Conservation (phyloP, 2,329 filamentous ascomycete species). For the Elsinoe fawcettii region DNA sequence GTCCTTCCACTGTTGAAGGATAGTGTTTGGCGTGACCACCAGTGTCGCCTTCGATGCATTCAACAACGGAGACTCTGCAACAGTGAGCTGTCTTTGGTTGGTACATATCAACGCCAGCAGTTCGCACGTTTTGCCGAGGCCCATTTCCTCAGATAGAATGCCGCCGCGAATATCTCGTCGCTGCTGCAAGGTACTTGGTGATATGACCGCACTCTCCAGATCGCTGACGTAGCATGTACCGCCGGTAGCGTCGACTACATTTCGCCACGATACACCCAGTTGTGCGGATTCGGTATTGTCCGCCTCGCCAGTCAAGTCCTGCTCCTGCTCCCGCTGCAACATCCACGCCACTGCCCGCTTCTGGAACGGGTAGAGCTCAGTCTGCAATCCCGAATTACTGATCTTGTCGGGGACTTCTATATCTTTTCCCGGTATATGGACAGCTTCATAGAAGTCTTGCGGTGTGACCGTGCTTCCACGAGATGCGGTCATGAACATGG, state of each 20-base stretch:
- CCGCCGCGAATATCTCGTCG: slow-evolving; percentile 49
- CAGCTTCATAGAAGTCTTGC: slow-evolving; percentile 61
- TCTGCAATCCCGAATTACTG: slow-evolving; percentile 23
- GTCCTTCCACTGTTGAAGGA: slow-evolving; percentile 56
- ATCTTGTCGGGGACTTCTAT: slow-evolving; percentile 15
- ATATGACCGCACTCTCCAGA: slow-evolving; percentile 50
- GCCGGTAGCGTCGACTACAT: slow-evolving; percentile 41
- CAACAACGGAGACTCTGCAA: not conserved
- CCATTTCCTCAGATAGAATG: slow-evolving; percentile 75
- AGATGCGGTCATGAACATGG: not conserved
- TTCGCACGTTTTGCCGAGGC: slow-evolving; percentile 72
- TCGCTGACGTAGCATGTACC: slow-evolving; percentile 51
- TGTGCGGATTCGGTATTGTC: not conserved
- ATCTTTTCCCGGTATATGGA: slow-evolving; percentile 51
- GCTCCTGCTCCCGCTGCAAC: slow-evolving; percentile 56
- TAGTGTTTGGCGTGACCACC: slow-evolving; percentile 55
- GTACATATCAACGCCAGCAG: slow-evolving; percentile 62
- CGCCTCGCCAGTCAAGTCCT: slow-evolving; percentile 40
- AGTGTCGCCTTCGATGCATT: slow-evolving; percentile 48
- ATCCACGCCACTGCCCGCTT: slow-evolving; percentile 64
- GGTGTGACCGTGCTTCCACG: slow-evolving; percentile 24
- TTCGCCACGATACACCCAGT: slow-evolving; percentile 37
- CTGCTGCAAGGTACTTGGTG: slow-evolving; percentile 29
- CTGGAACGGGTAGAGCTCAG: slow-evolving; percentile 61
- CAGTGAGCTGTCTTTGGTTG: slow-evolving; percentile 41